phyloP scores from a whole-genome alignment of 2,329 filamentous ascomycete species.

The Fusarium secorum region DNA sequence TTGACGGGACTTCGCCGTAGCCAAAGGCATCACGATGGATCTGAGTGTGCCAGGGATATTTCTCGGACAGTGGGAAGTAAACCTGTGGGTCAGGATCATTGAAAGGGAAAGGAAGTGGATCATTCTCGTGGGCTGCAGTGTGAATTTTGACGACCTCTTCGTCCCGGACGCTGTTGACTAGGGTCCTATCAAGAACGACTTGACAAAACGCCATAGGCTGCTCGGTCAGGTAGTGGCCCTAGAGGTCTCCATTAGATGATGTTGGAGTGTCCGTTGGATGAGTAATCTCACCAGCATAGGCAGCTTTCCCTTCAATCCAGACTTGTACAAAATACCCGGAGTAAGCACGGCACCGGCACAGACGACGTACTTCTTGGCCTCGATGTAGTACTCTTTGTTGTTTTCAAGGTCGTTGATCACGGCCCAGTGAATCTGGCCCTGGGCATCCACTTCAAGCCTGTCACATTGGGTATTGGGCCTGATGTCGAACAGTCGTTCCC shows the following conservation, averaged over 20 bases:
- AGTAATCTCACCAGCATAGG: no score
- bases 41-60: conserved; percentile 6
- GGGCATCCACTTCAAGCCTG: background rate
- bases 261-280: no score
- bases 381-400: background rate
- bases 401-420: background rate
- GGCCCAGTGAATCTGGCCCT: background rate
- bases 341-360: conserved; percentile 1
- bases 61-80: background rate
- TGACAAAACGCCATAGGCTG: conserved; percentile 7
- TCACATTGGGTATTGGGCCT: conserved; percentile 1
- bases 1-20: background rate
- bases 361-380: background rate
- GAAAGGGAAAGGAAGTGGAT: background rate
- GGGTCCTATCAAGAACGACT: background rate
- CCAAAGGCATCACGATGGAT: conserved; percentile 4
- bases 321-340: background rate
- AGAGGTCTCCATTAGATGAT: rapidly evolving
- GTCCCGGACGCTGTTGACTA: background rate
- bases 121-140: background rate
- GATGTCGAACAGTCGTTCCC: background rate
- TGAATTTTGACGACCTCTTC: background rate
- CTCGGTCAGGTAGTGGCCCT: conserved; percentile 2
- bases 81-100: background rate
- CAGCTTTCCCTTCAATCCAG: background rate